These are phyloP conservation scores for Radiomyces spectabilis DNA, from an alignment of 192 early-diverging fungal genomes.

Conservation along the genomic window DNA sequence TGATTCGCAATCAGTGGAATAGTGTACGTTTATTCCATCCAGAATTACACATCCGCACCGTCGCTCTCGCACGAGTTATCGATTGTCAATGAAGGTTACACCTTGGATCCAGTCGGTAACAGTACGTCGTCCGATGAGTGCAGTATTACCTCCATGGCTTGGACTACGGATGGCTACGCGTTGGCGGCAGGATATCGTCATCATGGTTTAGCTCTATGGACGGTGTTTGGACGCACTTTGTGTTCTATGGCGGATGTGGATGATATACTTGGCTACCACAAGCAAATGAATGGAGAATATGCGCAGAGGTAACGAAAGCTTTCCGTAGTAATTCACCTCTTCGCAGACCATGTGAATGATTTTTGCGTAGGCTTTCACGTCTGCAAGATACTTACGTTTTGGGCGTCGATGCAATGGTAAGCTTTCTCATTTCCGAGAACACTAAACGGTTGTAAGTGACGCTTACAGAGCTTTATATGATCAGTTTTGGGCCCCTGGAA, in stretches of 20 bases:
- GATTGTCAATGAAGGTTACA: too few species aligned
- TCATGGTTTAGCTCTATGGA: constrained; percentile 72
- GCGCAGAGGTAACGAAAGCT: too few species aligned
- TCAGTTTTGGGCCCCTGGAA: constrained; percentile 70
- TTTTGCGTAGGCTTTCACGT: background rate
- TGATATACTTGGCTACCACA: constrained; percentile 1
- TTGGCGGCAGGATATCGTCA: constrained; percentile 60
- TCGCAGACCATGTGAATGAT: too few species aligned
- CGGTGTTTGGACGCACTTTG: constrained; percentile 58
- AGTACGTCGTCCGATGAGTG: constrained; percentile 31
- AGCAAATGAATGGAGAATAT: background rate
- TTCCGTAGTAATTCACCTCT: too few species aligned
- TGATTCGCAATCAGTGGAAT: too few species aligned
- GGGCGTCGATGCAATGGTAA: constrained; percentile 52
- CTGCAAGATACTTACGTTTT: constrained; percentile 50
- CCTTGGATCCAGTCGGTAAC: background rate
- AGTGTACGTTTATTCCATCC: constrained; percentile 43
- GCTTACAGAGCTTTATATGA: too few species aligned
- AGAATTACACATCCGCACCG: constrained; percentile 36
- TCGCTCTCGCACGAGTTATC: constrained; percentile 43
- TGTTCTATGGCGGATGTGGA: constrained; percentile 14
- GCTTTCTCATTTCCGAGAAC: too few species aligned
- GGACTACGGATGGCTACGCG: constrained; percentile 68
- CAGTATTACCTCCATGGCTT: constrained; percentile 49
- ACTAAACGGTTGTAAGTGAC: too few species aligned